These are phyloP conservation scores for Lentinula edodes DNA, from an alignment of 768 basidiomycete genomes.

Conservation along the genomic window DNA sequence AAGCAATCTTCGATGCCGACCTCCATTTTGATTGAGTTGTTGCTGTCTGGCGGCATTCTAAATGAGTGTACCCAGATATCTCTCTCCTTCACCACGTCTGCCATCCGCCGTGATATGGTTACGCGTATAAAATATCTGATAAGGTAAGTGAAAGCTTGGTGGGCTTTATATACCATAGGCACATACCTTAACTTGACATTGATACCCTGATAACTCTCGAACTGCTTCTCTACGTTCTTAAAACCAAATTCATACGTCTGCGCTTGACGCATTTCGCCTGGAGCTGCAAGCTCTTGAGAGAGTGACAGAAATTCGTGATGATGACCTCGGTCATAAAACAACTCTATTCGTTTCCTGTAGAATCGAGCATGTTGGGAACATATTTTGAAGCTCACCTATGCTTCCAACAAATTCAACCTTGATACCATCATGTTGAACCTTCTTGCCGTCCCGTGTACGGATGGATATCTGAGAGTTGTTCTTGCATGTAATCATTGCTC, in stretches of 20 bases:
- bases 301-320: constrained; percentile 97
- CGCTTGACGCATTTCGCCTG: constrained; percentile 95
- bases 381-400: constrained; percentile 58
- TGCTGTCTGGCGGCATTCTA: constrained; percentile 97
- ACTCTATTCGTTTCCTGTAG: constrained; percentile 36
- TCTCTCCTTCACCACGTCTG: constrained; percentile 88
- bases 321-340: constrained; percentile 97
- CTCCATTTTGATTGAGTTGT: constrained; percentile 99
- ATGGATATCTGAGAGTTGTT: constrained; percentile 61
- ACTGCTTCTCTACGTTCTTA: constrained; percentile 99
- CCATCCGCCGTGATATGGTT: constrained; percentile 85
- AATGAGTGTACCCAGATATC: constrained; percentile 98
- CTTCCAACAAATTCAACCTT: constrained; percentile 97
- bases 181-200: constrained; percentile 93
- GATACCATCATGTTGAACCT: constrained; percentile 90
- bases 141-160: not conserved
- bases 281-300: constrained; percentile 90
- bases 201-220: constrained; percentile 95
- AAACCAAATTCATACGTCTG: constrained; percentile 96
- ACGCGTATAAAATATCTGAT: constrained; percentile 88
- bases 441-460: constrained; percentile 92
- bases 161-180: not conserved
- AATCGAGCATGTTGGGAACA: not conserved
- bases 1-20: constrained; percentile 99
- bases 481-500: not conserved